Percentiles rank a stretch among this genome's conserved stretches.
These are phyloP conservation scores for Carex pumila DNA, from an alignment of 176 grass and related monocot genomes.

Conservation along the genomic window DNA sequence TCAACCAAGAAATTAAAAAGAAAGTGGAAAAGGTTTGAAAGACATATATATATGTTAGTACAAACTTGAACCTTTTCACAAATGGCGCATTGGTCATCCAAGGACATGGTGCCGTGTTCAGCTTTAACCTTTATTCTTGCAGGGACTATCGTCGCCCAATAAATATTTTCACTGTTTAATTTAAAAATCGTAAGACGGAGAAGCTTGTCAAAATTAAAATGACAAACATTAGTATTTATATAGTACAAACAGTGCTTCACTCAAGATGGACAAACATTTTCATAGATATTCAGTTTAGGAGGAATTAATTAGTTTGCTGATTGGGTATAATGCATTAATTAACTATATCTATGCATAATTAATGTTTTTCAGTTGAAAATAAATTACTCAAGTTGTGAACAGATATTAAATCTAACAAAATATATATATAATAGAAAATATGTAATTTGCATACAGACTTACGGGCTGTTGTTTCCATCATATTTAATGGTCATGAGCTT, in stretches of 20 bases:
- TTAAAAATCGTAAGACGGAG: not conserved
- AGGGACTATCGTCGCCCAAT: slow-evolving; percentile 48
- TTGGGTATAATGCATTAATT: too few relatives aligned
- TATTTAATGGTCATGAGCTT: slow-evolving; percentile 50
- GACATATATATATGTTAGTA: too few relatives aligned
- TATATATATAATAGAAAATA: too few relatives aligned
- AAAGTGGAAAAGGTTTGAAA: not conserved
- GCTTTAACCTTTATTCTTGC: slow-evolving; percentile 45
- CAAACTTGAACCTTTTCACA: slow-evolving; percentile 51
- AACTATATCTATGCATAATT: too few relatives aligned
- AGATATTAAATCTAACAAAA: too few relatives aligned
- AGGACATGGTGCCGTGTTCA: slow-evolving; percentile 17
- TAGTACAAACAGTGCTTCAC: not conserved
- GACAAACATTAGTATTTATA: not conserved
- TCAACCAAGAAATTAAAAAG: not conserved
- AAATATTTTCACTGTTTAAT: slow-evolving; percentile 41
- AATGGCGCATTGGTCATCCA: slow-evolving; percentile 40
- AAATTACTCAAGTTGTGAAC: too few relatives aligned
- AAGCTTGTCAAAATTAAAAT: not conserved
- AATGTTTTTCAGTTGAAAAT: too few relatives aligned
- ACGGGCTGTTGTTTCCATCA: slow-evolving; percentile 27
- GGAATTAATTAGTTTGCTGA: too few relatives aligned
- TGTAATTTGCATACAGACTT: slow-evolving; percentile 1
- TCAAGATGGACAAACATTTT: not conserved
- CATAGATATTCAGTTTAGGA: too few relatives aligned